These are phyloP conservation scores for Symbiotaphrina buchneri DNA, from an alignment of 495 filamentous ascomycete species.

Conservation along the genomic window DNA sequence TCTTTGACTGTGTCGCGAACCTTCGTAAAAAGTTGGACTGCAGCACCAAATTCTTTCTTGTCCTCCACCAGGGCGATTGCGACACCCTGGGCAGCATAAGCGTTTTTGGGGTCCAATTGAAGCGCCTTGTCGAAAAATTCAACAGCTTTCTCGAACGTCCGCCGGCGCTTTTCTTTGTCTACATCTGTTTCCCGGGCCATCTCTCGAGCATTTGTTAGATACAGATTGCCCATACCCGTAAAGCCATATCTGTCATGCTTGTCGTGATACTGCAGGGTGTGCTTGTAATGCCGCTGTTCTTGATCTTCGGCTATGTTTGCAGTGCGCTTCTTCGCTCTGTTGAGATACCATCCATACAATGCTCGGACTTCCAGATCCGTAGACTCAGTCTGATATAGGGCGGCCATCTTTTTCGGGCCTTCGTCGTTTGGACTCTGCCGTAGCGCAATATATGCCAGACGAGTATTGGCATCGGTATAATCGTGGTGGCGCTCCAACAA, in stretches of 20 bases:
- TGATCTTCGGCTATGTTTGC: slow-evolving; percentile 69
- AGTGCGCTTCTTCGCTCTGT: slow-evolving; percentile 56
- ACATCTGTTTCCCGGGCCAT: slow-evolving; percentile 77
- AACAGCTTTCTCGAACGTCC: slow-evolving; percentile 71
- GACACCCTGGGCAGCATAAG: slow-evolving; percentile 87
- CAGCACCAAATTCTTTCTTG: slow-evolving; percentile 59
- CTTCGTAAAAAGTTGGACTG: slow-evolving; percentile 69
- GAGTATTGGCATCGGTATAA: slow-evolving; percentile 75
- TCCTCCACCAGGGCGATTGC: slow-evolving; percentile 88
- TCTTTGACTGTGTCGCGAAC: slow-evolving; percentile 77
- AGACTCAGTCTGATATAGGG: slow-evolving; percentile 58
- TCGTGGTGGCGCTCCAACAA: slow-evolving; percentile 61
- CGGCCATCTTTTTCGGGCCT: slow-evolving; percentile 60
- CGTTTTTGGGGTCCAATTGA: slow-evolving; percentile 77
- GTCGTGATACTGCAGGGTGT: slow-evolving; percentile 79
- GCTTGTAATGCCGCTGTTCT: slow-evolving; percentile 86
- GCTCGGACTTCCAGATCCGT: slow-evolving; percentile 76
- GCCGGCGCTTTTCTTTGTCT: slow-evolving; percentile 74
- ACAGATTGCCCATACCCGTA: slow-evolving; percentile 89
- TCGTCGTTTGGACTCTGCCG: slow-evolving; percentile 66
- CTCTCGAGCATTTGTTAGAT: slow-evolving; percentile 66
- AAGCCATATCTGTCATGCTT: slow-evolving; percentile 93
- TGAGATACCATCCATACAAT: slow-evolving; percentile 86
- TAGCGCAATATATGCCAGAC: slow-evolving; percentile 73
- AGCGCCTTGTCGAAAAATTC: slow-evolving; percentile 98